phyloP scores from a whole-genome alignment of 495 filamentous ascomycete genomes.

The Neurospora sp. region DNA sequence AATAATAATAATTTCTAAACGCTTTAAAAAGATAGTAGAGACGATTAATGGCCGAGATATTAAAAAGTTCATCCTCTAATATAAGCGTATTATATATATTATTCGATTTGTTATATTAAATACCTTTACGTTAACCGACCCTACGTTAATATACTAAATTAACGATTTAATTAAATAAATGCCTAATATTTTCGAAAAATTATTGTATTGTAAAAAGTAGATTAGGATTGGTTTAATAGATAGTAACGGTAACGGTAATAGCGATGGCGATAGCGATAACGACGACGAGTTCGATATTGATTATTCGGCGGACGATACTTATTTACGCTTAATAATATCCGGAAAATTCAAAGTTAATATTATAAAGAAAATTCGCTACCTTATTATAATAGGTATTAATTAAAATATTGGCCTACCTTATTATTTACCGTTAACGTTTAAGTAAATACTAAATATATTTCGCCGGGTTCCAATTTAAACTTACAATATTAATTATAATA shows the following conservation, averaged over 20 bases:
- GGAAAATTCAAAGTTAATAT: background rate
- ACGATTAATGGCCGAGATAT: background rate
- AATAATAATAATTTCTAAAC: background rate
- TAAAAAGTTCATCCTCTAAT: background rate
- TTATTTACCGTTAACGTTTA: background rate
- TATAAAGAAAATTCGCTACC: background rate
- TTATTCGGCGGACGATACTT: background rate
- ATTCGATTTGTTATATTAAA: background rate
- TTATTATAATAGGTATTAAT: background rate
- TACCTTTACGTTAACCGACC: background rate
- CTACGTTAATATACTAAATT: background rate
- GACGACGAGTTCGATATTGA: no score
- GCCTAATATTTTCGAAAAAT: background rate
- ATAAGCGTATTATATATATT: background rate
- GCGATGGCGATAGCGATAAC: no score
- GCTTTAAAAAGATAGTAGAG: background rate
- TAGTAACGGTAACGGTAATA: background rate
- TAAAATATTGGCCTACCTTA: background rate
- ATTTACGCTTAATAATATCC: background rate
- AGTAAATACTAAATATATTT: background rate
- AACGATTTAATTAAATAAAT: background rate
- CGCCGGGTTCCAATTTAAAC: background rate
- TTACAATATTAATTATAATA: background rate
- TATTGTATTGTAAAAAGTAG: background rate
- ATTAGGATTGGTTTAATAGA: background rate